A percentile compares a stretch with the other conserved stretches of the same genome.
phyloP scores from a whole-genome alignment of 306 rosid genomes.

The Dryas octopetala region DNA sequence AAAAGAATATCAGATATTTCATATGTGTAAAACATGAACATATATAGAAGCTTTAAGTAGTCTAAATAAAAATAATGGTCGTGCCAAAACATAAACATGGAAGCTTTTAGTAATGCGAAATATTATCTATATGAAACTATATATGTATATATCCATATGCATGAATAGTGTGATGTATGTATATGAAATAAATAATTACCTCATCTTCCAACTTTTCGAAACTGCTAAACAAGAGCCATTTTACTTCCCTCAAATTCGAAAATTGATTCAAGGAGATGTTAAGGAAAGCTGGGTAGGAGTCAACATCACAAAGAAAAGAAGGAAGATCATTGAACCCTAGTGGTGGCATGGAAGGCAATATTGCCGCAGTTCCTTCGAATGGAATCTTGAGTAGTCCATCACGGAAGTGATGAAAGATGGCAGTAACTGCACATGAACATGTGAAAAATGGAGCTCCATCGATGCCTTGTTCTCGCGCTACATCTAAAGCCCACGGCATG shows the following conservation, averaged over 20 bases:
- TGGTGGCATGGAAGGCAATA: background rate
- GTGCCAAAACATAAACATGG: too few relatives aligned
- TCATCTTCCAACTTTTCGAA: constrained; percentile 14
- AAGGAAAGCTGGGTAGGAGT: background rate
- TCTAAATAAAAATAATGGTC: too few relatives aligned
- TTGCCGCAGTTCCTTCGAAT: background rate
- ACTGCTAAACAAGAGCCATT: constrained; percentile 16
- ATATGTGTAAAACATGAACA: too few relatives aligned
- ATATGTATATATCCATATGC: too few relatives aligned
- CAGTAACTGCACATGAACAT: constrained; percentile 40
- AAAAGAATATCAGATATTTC: too few relatives aligned
- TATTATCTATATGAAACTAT: too few relatives aligned
- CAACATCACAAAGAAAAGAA: background rate
- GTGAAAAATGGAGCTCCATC: constrained; percentile 54
- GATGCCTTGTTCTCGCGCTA: constrained; percentile 43
- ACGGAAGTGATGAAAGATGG: constrained; percentile 32
- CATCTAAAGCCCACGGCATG: constrained; percentile 45
- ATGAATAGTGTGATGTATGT: too few relatives aligned
- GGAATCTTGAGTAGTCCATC: constrained; percentile 47
- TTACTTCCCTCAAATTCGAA: constrained; percentile 4
- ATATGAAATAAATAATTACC: background rate
- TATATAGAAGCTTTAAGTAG: too few relatives aligned
- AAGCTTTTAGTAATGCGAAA: too few relatives aligned
- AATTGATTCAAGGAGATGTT: background rate
- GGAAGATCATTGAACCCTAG: background rate